Evolutionary conservation across 495 filamentous ascomycete genomes (phyloP), one percentile per base, ranked within the genome.

Genomic region (Penicillium atrosanguineum): DNA sequence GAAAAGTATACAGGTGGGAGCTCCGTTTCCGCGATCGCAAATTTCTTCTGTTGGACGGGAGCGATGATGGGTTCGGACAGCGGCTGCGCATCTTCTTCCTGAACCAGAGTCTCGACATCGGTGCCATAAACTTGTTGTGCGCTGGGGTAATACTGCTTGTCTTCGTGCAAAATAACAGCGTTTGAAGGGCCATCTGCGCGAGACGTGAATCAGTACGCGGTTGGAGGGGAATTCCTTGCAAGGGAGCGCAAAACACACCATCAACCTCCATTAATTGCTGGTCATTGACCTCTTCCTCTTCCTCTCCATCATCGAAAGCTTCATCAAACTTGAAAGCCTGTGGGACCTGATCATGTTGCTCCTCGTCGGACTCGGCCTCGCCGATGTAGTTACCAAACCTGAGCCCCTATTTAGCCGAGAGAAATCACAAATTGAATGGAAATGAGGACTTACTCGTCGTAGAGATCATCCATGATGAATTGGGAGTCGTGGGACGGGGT

Each of bases 111-210:
- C 75, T 98, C 94, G 52, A 98, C 94, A 68, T 89, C 92, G 51
- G 84, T 81, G 25, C 95, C 94, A 68, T 97, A 98, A 15, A 96
- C 86, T 63, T 97, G 93, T 59, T 91, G 86, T 26, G 94, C 95
- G 23, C 90, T 96, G 16, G 94, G 95, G 64, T 98, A 98, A 66
- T 98, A 98, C 74, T 97, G 94, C 70, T 98, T 97, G 74, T 98
- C 95, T 76, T 98, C 94, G 68, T 98, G 95, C 28, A 98, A 81
- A 45, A 98, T 79, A 29, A 98, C 92, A 40, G 93, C 93, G 70
- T 97, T 98, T 7, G 92, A 97, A 18, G 94, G 90, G n/a, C 90
- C 92, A 44, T 95, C 90, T 71, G 86, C 78, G 76, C 46, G 34
- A 39, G 45, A 48, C 47, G 46, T 20, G 21, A 36, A 28, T 61